phyloP scores from a whole-genome alignment of 129 eudicot genomes.

The Flaveria linearis region DNA sequence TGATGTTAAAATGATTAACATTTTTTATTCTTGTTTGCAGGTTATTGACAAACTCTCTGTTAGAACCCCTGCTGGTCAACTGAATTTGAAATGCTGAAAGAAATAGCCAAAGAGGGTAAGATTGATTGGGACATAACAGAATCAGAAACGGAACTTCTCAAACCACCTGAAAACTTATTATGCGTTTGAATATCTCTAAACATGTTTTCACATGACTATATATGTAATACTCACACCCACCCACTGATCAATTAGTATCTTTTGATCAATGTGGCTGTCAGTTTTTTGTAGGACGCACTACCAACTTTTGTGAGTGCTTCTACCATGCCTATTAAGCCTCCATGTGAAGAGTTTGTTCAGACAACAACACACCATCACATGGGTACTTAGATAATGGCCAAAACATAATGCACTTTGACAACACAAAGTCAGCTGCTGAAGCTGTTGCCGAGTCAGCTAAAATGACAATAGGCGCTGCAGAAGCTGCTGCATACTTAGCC shows the following conservation, averaged over 20 bases:
- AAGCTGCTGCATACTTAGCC: slow-evolving; percentile 81
- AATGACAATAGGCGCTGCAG: slow-evolving; percentile 88
- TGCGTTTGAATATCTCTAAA: slow-evolving; percentile 34
- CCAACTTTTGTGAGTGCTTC: slow-evolving; percentile 71
- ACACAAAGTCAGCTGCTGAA: slow-evolving; percentile 91
- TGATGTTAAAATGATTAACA: neutral
- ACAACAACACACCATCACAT: slow-evolving; percentile 39
- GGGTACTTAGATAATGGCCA: slow-evolving; percentile 47
- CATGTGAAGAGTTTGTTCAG: slow-evolving; percentile 42
- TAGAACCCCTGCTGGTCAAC: slow-evolving; percentile 86
- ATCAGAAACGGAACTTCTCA: slow-evolving; percentile 82
- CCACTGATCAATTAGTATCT: neutral
- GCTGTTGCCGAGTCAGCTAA: slow-evolving; percentile 93
- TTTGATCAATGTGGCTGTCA: slow-evolving; percentile 5
- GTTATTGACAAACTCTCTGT: slow-evolving; percentile 96
- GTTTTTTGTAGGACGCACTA: slow-evolving; percentile 73
- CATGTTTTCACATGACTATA: neutral
- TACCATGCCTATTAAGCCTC: slow-evolving; percentile 65
- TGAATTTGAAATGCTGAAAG: slow-evolving; percentile 81
- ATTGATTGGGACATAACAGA: slow-evolving; percentile 92
- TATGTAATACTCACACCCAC: neutral
- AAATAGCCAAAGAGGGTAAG: slow-evolving; percentile 93
- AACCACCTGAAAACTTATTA: slow-evolving; percentile 89
- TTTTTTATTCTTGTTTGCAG: slow-evolving; percentile 37
- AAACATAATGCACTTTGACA: slow-evolving; percentile 45